A percentile compares a stretch with the other conserved stretches of the same genome.
Conservation (phyloP, 192 early-diverging fungal genomes). For the Glomus cerebriforme region DNA sequence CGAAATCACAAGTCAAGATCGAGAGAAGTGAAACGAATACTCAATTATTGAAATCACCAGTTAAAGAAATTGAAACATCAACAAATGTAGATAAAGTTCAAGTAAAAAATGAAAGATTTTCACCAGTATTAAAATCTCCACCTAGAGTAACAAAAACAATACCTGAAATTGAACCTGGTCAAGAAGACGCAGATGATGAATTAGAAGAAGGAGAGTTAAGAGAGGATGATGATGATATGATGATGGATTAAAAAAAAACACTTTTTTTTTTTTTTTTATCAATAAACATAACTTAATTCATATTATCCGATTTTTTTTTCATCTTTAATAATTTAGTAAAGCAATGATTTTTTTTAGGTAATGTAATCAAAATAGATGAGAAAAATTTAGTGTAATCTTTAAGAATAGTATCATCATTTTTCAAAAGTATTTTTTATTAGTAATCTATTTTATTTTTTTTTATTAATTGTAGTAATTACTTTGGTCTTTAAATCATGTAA, state of each 20-base stretch:
- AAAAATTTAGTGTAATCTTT: background rate
- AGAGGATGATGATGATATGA: constrained; percentile 9
- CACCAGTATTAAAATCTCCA: background rate
- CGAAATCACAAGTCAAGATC: background rate
- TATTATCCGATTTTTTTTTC: background rate
- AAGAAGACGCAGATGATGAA: constrained; percentile 16
- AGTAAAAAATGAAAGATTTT: background rate
- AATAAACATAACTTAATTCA: background rate
- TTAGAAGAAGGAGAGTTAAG: constrained; percentile 14
- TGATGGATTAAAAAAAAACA: background rate
- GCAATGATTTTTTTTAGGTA: background rate
- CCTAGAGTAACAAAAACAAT: too few relatives aligned
- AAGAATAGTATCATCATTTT: background rate
- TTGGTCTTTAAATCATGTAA: too few relatives aligned
- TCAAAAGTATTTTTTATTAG: background rate
- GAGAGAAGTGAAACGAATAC: background rate
- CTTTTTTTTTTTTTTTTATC: background rate
- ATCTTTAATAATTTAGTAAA: background rate
- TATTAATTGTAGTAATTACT: too few relatives aligned
- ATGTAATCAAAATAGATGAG: background rate
- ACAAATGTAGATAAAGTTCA: background rate
- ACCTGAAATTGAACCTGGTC: background rate
- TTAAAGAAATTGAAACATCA: background rate
- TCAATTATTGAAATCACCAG: background rate
- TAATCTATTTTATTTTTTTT: background rate